Evolutionary conservation across 805 yeast genomes (phyloP).

Genomic region (Yarrowia alimentaria): DNA sequence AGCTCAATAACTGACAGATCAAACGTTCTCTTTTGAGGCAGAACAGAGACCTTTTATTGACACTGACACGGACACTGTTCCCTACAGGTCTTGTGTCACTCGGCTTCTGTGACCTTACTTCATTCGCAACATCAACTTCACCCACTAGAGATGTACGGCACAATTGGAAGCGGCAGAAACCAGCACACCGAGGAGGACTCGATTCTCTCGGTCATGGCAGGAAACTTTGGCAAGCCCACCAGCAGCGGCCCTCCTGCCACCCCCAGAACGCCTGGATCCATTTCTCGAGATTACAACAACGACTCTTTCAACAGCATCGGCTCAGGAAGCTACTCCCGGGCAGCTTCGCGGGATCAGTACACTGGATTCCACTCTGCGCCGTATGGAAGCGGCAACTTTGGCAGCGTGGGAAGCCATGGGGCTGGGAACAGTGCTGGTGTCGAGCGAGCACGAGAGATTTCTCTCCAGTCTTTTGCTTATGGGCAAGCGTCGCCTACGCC

Average conservation of each 20-base stretch:
- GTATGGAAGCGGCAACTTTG: constrained; percentile 14
- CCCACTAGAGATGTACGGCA: constrained; percentile 23
- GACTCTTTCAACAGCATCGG: constrained; percentile 4
- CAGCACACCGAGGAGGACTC: constrained; percentile 20
- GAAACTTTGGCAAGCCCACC: constrained; percentile 9
- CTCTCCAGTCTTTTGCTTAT: constrained; percentile 13
- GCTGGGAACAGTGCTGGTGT: not conserved
- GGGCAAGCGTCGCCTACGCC: not conserved
- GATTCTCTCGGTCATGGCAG: constrained; percentile 20
- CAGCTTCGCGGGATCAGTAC: constrained; percentile 7
- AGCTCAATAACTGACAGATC: too few relatives aligned
- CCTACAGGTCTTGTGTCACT: too few relatives aligned
- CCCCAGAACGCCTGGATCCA: not conserved
- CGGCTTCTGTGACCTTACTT: too few relatives aligned
- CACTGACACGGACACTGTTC: too few relatives aligned
- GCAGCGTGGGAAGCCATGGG: too few relatives aligned
- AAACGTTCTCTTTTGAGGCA: too few relatives aligned
- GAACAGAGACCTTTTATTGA: too few relatives aligned
- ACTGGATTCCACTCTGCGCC: constrained; percentile 12
- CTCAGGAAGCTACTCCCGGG: constrained; percentile 8
- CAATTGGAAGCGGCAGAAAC: constrained; percentile 10
- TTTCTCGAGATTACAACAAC: not conserved
- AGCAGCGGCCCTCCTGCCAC: not conserved
- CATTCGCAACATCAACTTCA: too few relatives aligned
- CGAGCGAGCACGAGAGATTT: constrained; percentile 7